Evolutionary conservation across 805 yeast species (phyloP), one percentile per base, ranked within the genome.

Genomic region (Monosporozyma solicola): DNA sequence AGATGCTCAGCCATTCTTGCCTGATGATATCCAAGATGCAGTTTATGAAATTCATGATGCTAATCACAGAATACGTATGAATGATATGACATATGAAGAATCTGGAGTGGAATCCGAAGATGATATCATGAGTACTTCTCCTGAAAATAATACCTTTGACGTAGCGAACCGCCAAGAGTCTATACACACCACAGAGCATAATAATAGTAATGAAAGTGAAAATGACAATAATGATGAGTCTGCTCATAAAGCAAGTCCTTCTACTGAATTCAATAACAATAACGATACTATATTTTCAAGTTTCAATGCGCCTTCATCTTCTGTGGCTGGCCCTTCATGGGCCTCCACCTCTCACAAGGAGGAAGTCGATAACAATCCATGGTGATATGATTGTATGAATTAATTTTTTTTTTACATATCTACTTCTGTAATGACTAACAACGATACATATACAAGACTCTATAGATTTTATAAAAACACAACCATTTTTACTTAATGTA

Each of bases 1-100:
- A 22, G 76, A 82, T 50, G 84, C 75, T 61, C 87, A 84, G 64
- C 97, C 97, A 0, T 71, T 80, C 24, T 68, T 90, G 48, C 92
- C 96, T 0, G 69, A 81, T 22, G 81, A 80, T 16, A 73, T 89
- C 11, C 69, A 84, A 53, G 96, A 88, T 63, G 81, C 79, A 51
- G 70, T 88, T 37, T 95, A 86, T 58, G 87, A 82, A 52, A 74
- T 85, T 24, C 79, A 77, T 54, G 85, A 80, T 51, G 75, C 66
- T 16, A 63, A 61, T 27, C 35, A 63, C 56, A 55, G 66, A 53
- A 11, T 65, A 55, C 50, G 69, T 51, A 35, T 63, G 56, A 60
- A 62, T 11, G 63, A 57, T n/a, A 55, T 35, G 50, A 50, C 58
- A 41, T 52, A 48, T 4, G 54, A 55, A 20, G 55, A 46, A 25